Conservation (phyloP, 495 filamentous ascomycete species). For the Rusavskia elegans region DNA sequence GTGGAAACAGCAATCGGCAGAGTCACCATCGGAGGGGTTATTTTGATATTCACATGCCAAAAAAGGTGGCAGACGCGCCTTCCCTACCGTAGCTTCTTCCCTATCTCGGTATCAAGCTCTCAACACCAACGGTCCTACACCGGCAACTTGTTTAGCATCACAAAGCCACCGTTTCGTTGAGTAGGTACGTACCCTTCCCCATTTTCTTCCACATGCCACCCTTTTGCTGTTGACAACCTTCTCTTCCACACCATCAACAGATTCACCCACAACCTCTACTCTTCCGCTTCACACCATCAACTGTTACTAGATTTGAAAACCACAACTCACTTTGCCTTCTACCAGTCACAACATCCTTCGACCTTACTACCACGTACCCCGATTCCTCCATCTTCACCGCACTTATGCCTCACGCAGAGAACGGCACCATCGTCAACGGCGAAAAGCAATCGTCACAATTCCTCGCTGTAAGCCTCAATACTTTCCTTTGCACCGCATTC, state of each 20-base stretch:
- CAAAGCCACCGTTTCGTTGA: not conserved
- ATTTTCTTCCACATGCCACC: not conserved
- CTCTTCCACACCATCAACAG: not conserved
- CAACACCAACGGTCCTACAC: not conserved
- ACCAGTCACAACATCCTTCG: not conserved
- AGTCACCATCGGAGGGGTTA: too few species aligned
- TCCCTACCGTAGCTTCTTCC: not conserved
- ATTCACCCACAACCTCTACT: not conserved
- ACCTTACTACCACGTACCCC: not conserved
- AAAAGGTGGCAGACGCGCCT: not conserved
- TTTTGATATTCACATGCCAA: not conserved
- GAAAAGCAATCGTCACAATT: conserved; percentile 49
- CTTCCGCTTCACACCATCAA: not conserved
- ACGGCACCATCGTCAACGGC: conserved; percentile 43
- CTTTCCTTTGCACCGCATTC: not conserved
- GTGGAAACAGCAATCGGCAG: too few species aligned
- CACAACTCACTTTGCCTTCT: not conserved
- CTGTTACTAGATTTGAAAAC: not conserved
- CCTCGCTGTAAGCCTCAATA: conserved; percentile 37
- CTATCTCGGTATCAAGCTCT: not conserved
- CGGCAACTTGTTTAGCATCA: not conserved
- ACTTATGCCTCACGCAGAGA: conserved; percentile 29
- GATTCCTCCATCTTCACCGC: not conserved
- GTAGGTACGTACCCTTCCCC: not conserved
- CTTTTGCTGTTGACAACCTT: not conserved